Percentiles rank a stretch among this genome's conserved stretches.
Conservation (phyloP, 768 basidiomycete species). For the Trametes cingulata region DNA sequence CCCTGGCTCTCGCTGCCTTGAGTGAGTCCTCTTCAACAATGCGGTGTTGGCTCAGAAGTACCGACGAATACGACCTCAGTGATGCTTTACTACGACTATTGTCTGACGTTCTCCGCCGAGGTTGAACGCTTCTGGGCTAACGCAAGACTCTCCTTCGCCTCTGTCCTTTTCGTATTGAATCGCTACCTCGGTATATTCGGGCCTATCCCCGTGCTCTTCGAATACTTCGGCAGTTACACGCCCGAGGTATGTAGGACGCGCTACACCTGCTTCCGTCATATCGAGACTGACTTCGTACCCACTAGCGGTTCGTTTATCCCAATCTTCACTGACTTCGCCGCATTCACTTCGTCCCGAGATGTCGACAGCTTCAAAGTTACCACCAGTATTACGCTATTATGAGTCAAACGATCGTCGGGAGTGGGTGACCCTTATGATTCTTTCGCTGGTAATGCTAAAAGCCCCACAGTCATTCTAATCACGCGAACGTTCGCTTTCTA, state of each 20-base stretch:
- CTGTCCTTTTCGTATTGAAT: constrained; percentile 24
- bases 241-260: neutral
- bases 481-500: constrained; percentile 5
- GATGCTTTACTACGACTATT: constrained; percentile 45
- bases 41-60: neutral
- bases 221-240: constrained; percentile 6
- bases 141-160: constrained; percentile 17
- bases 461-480: neutral
- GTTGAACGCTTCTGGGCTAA: constrained; percentile 47
- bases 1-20: neutral
- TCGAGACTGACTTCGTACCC: neutral
- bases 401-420: constrained; percentile 2
- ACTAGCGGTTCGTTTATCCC: neutral
- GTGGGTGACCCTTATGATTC: neutral
- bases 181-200: constrained; percentile 28
- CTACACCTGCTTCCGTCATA: neutral
- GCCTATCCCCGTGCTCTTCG: constrained; percentile 20
- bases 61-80: constrained; percentile 13
- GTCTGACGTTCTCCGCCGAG: constrained; percentile 45
- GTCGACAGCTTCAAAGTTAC: constrained; percentile 3
- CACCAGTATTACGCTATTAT: constrained; percentile 8
- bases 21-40: neutral
- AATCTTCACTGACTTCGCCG: neutral
- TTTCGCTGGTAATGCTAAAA: neutral
- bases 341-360: neutral